phyloP scores from a whole-genome alignment of 108 stramenopile species.

The Nitzschia sp. region DNA sequence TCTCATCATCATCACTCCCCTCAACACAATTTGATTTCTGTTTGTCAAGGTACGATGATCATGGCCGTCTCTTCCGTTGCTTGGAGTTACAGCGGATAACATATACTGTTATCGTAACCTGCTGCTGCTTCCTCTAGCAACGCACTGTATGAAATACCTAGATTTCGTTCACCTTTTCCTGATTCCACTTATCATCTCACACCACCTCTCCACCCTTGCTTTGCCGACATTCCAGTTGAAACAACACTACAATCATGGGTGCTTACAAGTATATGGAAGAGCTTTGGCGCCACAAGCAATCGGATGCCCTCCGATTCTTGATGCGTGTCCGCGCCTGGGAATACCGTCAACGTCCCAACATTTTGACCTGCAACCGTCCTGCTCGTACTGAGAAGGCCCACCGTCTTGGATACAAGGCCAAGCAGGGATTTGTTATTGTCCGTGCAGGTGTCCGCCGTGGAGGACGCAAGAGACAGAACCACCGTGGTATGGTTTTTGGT shows the following conservation, averaged over 20 bases:
- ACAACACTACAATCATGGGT: constrained; percentile 75
- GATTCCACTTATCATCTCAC: not conserved
- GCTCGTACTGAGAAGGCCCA: constrained; percentile 99
- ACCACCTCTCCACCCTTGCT: not conserved
- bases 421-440: constrained; percentile 98
- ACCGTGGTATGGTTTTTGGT: constrained; percentile 99
- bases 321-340: constrained; percentile 99
- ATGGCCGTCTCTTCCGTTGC: no score
- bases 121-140: no score
- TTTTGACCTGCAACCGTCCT: constrained; percentile 89
- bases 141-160: no score
- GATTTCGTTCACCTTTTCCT: no score
- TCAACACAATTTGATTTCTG: constrained; percentile 14
- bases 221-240: not conserved
- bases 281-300: constrained; percentile 99
- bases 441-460: constrained; percentile 99
- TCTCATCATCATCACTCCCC: not conserved
- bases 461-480: constrained; percentile 99
- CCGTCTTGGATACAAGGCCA: constrained; percentile 99
- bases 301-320: constrained; percentile 99
- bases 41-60: constrained; percentile 1
- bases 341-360: constrained; percentile 98
- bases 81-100: no score
- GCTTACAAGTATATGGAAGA: constrained; percentile 99
- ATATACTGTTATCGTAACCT: no score